phyloP scores from a whole-genome alignment of 2,329 filamentous ascomycete genomes.

The Botrytis galanthina region DNA sequence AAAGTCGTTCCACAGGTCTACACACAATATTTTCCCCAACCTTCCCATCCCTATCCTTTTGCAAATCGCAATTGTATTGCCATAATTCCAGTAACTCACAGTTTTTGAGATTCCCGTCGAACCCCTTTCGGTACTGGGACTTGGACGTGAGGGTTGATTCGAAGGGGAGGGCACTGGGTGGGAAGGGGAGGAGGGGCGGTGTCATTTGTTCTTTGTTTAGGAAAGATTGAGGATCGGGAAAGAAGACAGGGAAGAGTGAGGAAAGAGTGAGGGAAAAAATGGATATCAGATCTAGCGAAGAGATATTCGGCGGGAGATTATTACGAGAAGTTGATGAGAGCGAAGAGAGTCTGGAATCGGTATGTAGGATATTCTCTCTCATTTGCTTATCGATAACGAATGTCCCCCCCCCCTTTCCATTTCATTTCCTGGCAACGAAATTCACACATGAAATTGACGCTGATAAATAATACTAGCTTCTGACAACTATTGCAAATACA shows the following conservation, averaged over 20 bases:
- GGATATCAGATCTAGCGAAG: constrained; percentile 26
- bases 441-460: neutral
- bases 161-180: constrained; percentile 50
- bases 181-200: constrained; percentile 56
- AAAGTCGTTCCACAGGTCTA: constrained; percentile 57
- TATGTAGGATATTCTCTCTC: constrained; percentile 37
- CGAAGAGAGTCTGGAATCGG: constrained; percentile 56
- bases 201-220: constrained; percentile 46
- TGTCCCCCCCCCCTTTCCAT: neutral
- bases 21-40: constrained; percentile 46
- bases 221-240: neutral
- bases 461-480: constrained; percentile 20
- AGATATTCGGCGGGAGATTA: constrained; percentile 47
- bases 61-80: constrained; percentile 47
- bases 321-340: constrained; percentile 55
- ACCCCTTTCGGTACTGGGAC: constrained; percentile 46
- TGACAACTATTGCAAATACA: constrained; percentile 23
- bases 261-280: constrained; percentile 15
- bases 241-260: neutral
- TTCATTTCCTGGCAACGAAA: neutral
- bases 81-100: constrained; percentile 41
- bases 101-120: constrained; percentile 52
- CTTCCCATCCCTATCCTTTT: constrained; percentile 47
- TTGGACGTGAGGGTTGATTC: constrained; percentile 36
- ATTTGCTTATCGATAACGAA: constrained; percentile 26